Evolutionary conservation across 108 stramenopile genomes (phyloP).

Genomic region (Cyclostephanos invisitatus): DNA sequence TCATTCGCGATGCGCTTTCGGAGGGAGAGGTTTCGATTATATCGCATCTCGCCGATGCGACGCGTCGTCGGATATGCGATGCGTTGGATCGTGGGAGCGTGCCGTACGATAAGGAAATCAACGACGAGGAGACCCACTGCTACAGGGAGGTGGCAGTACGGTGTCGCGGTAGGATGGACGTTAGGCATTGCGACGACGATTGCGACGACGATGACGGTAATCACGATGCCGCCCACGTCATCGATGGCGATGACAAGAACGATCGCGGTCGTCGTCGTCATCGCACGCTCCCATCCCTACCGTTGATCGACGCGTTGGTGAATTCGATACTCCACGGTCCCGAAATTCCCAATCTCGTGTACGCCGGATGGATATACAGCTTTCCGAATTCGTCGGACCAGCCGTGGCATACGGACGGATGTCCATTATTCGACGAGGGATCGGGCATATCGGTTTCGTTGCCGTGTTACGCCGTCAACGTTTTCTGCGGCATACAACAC

Average conservation of each 20-base stretch:
- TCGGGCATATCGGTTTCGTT: constrained; percentile 13
- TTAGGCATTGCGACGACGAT: constrained; percentile 40
- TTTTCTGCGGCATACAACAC: constrained; percentile 52
- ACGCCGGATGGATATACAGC: constrained; percentile 51
- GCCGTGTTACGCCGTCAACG: constrained; percentile 61
- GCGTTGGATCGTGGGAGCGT: neutral
- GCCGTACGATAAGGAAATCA: neutral
- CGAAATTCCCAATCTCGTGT: constrained; percentile 45
- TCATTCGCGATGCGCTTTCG: constrained; percentile 5
- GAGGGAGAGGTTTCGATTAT: constrained; percentile 3
- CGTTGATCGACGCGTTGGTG: constrained; percentile 7
- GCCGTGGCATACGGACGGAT: constrained; percentile 69
- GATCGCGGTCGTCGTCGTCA: no score
- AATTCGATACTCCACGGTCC: constrained; percentile 14
- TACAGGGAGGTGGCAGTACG: constrained; percentile 58
- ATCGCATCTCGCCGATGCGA: neutral
- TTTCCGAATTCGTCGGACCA: constrained; percentile 50
- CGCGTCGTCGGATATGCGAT: neutral
- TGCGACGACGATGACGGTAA: neutral
- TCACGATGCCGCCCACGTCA: constrained; percentile 2
- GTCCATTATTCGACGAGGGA: constrained; percentile 46
- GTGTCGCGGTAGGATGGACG: constrained; percentile 55
- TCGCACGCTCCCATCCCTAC: no score
- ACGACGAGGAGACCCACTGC: constrained; percentile 26
- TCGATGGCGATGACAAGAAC: neutral